Evolutionary conservation across 2,329 filamentous ascomycete genomes (phyloP).

Genomic region (Chaetomium sp.): DNA sequence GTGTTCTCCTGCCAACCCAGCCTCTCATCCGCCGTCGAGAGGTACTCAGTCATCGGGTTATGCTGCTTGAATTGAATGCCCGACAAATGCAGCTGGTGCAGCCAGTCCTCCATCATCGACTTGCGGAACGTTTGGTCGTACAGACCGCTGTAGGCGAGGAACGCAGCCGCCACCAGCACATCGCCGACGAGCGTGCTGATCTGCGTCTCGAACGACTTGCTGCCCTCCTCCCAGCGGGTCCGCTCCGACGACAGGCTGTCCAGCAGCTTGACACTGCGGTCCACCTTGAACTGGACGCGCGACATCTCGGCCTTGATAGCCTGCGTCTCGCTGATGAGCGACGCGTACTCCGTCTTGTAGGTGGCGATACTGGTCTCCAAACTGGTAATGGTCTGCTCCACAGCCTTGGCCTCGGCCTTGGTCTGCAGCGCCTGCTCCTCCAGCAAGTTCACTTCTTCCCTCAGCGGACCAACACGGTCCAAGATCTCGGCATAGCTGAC

Average conservation of each 20-base stretch:
- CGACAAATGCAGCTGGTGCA: conserved; percentile 87
- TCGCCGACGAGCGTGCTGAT: conserved; percentile 95
- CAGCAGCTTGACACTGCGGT: conserved; percentile 87
- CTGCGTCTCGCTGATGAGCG: conserved; percentile 92
- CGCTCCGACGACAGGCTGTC: conserved; percentile 94
- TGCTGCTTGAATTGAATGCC: conserved; percentile 88
- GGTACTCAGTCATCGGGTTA: conserved; percentile 91
- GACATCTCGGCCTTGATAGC: conserved; percentile 97
- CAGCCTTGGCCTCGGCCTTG: conserved; percentile 86
- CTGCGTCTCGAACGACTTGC: conserved; percentile 96
- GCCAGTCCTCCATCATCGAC: conserved; percentile 96
- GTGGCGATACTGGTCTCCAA: conserved; percentile 87
- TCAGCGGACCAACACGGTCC: conserved; percentile 84
- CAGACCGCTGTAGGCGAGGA: conserved; percentile 91
- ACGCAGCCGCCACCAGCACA: conserved; percentile 91
- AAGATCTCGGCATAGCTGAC: conserved; percentile 98
- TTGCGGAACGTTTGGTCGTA: conserved; percentile 98
- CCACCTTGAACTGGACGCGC: conserved; percentile 94
- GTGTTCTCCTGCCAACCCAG: conserved; percentile 92
- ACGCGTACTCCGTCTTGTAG: conserved; percentile 94
- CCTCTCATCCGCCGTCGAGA: conserved; percentile 93
- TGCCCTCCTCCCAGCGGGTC: conserved; percentile 90
- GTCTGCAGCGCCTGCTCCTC: conserved; percentile 87
- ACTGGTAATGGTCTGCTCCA: conserved; percentile 76
- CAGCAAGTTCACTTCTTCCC: conserved; percentile 79